These are phyloP conservation scores for Trypanosoma rangeli DNA, from an alignment of 208 protist genomes.

Conservation along the genomic window DNA sequence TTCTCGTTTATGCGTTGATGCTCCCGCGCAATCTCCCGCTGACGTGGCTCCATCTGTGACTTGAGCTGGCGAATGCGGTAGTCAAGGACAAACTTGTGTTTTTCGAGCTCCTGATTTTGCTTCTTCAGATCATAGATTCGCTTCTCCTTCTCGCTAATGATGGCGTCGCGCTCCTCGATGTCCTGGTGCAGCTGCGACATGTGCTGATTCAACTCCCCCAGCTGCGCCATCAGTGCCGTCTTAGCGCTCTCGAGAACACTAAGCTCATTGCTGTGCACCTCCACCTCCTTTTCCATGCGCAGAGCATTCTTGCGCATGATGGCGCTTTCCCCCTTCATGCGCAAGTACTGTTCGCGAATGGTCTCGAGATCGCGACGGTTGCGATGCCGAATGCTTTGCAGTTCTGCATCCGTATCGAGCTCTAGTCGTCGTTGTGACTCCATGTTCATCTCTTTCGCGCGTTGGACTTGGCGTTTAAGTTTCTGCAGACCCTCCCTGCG, in stretches of 20 bases:
- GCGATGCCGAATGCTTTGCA: conserved; percentile 79
- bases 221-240: conserved; percentile 68
- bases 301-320: conserved; percentile 93
- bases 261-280: conserved; percentile 74
- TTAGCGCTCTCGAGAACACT: conserved; percentile 76
- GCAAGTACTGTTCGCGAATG: conserved; percentile 86
- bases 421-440: conserved; percentile 92
- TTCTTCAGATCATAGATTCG: conserved; percentile 97
- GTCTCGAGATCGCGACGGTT: conserved; percentile 70
- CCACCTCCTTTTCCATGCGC: conserved; percentile 91
- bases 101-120: conserved; percentile 98
- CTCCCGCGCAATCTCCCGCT: conserved; percentile 91
- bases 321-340: conserved; percentile 94
- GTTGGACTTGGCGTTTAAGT: conserved; percentile 63
- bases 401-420: conserved; percentile 94
- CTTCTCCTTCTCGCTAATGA: conserved; percentile 96
- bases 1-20: conserved; percentile 93
- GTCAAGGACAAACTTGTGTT: conserved; percentile 98
- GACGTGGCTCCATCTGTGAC: conserved; percentile 96
- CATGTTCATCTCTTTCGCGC: conserved; percentile 72
- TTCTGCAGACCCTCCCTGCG: conserved; percentile 58
- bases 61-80: conserved; percentile 98
- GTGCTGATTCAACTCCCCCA: conserved; percentile 84
- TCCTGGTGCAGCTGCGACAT: conserved; percentile 88
- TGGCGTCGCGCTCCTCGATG: conserved; percentile 93